phyloP scores from a whole-genome alignment of 2,329 filamentous ascomycete species.

The Aureobasidium mangrovei region DNA sequence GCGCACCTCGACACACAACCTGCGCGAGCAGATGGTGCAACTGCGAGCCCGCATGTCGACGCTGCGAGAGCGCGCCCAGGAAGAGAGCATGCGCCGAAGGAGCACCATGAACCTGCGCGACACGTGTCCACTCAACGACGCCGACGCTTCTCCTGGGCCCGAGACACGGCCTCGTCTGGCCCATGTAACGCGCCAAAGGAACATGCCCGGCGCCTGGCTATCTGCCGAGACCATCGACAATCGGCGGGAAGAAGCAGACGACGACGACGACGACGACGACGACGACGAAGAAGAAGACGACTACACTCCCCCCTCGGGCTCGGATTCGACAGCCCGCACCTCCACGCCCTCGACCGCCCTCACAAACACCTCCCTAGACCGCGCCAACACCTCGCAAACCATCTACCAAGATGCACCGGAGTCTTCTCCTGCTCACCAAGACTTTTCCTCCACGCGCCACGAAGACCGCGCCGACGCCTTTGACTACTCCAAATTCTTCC shows the following conservation, averaged over 20 bases:
- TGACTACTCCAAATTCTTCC: conserved; percentile 92
- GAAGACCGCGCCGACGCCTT: conserved; percentile 93
- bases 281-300: conserved; percentile 1
- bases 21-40: conserved; percentile 79
- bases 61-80: conserved; percentile 67
- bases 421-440: conserved; percentile 8
- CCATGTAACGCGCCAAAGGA: not conserved
- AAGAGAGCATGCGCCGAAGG: conserved; percentile 67
- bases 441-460: conserved; percentile 43
- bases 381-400: conserved; percentile 20
- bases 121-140: conserved; percentile 70
- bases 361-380: conserved; percentile 18
- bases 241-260: not conserved
- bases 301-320: not conserved
- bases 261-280: not conserved
- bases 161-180: conserved; percentile 34
- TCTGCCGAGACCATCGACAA: conserved; percentile 1
- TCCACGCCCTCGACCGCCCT: not conserved
- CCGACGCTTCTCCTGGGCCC: conserved; percentile 25
- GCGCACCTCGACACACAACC: conserved; percentile 43
- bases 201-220: conserved; percentile 4
- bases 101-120: conserved; percentile 63
- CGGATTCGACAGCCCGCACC: conserved; percentile 4
- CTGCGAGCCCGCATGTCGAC: conserved; percentile 78
- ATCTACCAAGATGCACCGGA: conserved; percentile 38